A percentile compares a stretch with the other conserved stretches of the same genome.
phyloP scores from a whole-genome alignment of 2,329 filamentous ascomycete genomes.

The Monilinia fructigena region DNA sequence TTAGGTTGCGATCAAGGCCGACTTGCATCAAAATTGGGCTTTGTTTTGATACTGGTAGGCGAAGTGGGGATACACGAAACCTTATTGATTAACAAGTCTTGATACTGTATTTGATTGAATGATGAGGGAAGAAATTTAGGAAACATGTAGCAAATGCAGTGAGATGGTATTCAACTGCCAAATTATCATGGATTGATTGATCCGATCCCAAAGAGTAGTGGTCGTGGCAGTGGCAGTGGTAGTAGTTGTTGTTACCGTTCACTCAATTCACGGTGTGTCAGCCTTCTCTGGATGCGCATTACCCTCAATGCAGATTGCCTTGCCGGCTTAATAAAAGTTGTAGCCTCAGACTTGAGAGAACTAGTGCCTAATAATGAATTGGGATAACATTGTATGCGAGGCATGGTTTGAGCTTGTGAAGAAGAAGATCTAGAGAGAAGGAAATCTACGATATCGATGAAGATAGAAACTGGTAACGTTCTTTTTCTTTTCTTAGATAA shows the following conservation, averaged over 20 bases:
- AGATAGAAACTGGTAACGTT: background rate
- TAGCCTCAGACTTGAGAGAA: slow-evolving; percentile 16
- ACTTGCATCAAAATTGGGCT: slow-evolving; percentile 30
- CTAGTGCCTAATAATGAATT: slow-evolving; percentile 11
- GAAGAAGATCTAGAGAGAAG: background rate
- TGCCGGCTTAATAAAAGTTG: slow-evolving; percentile 19
- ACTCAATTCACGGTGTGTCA: slow-evolving; percentile 22
- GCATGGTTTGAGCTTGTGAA: slow-evolving; percentile 2
- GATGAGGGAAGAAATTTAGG: background rate
- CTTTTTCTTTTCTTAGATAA: background rate
- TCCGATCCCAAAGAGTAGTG: too few species aligned
- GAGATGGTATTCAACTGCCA: background rate
- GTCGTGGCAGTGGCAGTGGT: too few species aligned
- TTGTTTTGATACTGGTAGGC: slow-evolving; percentile 24
- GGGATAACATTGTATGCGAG: background rate
- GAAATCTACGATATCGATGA: slow-evolving; percentile 8
- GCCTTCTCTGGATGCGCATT: slow-evolving; percentile 18
- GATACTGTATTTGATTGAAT: background rate
- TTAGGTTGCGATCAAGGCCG: slow-evolving; percentile 13
- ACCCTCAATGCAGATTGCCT: slow-evolving; percentile 6
- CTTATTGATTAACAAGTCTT: background rate
- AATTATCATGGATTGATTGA: slow-evolving; percentile 7
- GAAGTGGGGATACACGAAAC: slow-evolving; percentile 24
- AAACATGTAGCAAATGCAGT: background rate
- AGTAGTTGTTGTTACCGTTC: slow-evolving; percentile 3